phyloP scores from a whole-genome alignment of 257 asterid genomes.

The Pogostemon cablin region DNA sequence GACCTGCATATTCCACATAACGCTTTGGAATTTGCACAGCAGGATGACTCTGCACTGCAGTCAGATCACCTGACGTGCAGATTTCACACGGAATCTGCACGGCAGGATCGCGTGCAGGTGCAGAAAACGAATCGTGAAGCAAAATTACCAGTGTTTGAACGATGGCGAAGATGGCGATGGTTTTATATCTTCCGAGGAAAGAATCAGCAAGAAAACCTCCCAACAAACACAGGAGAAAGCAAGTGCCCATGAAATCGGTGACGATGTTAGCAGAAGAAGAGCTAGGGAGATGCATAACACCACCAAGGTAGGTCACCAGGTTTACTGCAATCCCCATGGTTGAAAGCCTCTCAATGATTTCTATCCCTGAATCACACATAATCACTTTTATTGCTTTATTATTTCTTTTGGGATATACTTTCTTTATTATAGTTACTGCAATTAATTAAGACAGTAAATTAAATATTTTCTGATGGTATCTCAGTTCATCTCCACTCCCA shows the following conservation, averaged over 20 bases:
- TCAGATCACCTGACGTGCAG: not conserved
- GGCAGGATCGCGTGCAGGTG: not conserved
- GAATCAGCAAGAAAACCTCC: conserved; percentile 96
- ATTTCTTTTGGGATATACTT: too few species aligned
- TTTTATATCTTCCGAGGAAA: conserved; percentile 81
- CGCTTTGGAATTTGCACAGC: not conserved
- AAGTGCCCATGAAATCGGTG: conserved; percentile 90
- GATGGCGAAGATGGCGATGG: conserved; percentile 65
- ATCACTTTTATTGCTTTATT: too few species aligned
- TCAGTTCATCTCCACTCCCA: too few species aligned
- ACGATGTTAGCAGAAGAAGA: conserved; percentile 78
- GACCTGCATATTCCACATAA: too few species aligned
- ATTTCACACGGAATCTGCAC: not conserved
- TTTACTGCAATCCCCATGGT: conserved; percentile 86
- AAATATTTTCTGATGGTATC: too few species aligned
- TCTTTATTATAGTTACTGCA: too few species aligned
- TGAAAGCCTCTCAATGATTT: conserved; percentile 69
- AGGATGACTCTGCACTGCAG: not conserved
- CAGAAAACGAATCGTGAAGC: not conserved
- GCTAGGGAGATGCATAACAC: conserved; percentile 73
- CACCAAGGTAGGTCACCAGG: conserved; percentile 71
- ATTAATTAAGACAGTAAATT: too few species aligned
- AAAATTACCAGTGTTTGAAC: conserved; percentile 53
- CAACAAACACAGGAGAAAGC: conserved; percentile 75
- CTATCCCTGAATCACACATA: conserved; percentile 48